Percentiles rank a stretch among this genome's conserved stretches.
phyloP scores from a whole-genome alignment of 148 eudicot genomes.

The Fagopyrum esculentum region DNA sequence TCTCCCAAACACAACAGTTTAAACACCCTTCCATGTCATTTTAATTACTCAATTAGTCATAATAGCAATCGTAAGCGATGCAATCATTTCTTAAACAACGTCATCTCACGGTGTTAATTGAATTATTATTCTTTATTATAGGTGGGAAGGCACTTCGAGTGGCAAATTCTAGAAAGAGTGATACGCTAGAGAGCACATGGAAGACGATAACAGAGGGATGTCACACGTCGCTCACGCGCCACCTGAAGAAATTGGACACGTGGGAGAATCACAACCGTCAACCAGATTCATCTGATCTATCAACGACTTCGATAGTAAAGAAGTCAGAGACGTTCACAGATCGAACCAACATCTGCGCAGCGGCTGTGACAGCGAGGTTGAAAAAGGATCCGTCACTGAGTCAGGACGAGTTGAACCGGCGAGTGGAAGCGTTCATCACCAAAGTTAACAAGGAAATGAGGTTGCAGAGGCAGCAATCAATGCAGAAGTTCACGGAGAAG shows the following conservation, averaged over 20 bases:
- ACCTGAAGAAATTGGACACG: constrained; percentile 50
- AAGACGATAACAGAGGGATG: too few species aligned
- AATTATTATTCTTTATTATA: neutral
- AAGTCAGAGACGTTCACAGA: constrained; percentile 63
- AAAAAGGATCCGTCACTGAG: constrained; percentile 64
- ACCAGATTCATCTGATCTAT: constrained; percentile 17
- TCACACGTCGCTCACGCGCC: too few species aligned
- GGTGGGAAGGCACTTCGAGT: constrained; percentile 54
- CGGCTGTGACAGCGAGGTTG: constrained; percentile 23
- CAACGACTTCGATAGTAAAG: constrained; percentile 13
- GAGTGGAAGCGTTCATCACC: constrained; percentile 76
- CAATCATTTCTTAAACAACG: neutral
- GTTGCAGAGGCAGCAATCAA: constrained; percentile 73
- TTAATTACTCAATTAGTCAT: neutral
- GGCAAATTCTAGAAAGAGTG: constrained; percentile 51
- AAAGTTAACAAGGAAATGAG: constrained; percentile 89
- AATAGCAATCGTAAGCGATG: neutral
- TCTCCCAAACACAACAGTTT: neutral
- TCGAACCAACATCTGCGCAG: constrained; percentile 28
- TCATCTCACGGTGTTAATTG: neutral
- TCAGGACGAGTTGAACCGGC: constrained; percentile 84
- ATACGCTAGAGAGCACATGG: too few species aligned
- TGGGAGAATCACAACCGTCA: constrained; percentile 39
- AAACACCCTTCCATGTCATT: neutral
- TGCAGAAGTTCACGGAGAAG: constrained; percentile 63